Percentiles rank a stretch among this genome's conserved stretches.
Conservation (phyloP, 106 monocot genomes). For the Apostasia shenzhenica region DNA sequence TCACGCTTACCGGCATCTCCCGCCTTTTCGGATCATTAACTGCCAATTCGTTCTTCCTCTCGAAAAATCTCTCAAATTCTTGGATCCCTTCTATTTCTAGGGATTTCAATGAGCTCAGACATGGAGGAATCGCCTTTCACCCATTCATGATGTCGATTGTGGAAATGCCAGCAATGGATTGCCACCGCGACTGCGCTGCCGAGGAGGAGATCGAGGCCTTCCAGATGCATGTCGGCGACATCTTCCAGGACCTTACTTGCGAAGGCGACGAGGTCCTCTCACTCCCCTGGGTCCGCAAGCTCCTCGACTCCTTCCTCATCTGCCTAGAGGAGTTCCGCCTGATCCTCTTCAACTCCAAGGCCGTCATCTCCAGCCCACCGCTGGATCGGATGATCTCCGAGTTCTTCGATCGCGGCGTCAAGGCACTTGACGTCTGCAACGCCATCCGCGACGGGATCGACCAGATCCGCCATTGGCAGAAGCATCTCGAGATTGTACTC, state of each 20-base stretch:
- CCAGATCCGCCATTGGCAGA: conserved; percentile 42
- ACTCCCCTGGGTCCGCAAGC: conserved; percentile 39
- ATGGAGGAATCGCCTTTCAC: no score
- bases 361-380: conserved; percentile 12
- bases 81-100: no score
- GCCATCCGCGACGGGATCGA: conserved; percentile 16
- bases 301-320: conserved; percentile 48
- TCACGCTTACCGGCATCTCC: no score
- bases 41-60: no score
- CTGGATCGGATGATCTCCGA: conserved; percentile 39
- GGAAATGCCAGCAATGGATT: no score
- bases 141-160: no score
- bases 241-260: conserved; percentile 32
- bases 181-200: conserved; percentile 1
- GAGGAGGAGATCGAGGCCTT: conserved; percentile 29
- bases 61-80: no score
- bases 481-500: conserved; percentile 37
- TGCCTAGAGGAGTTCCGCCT: conserved; percentile 52
- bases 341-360: conserved; percentile 15
- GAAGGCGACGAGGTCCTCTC: conserved; percentile 33
- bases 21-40: no score
- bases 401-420: conserved; percentile 57
- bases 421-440: conserved; percentile 48
- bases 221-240: conserved; percentile 34
- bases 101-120: no score